These are phyloP conservation scores for Biscogniauxia mediterranea DNA, from an alignment of 2,329 filamentous ascomycete genomes.

Conservation along the genomic window DNA sequence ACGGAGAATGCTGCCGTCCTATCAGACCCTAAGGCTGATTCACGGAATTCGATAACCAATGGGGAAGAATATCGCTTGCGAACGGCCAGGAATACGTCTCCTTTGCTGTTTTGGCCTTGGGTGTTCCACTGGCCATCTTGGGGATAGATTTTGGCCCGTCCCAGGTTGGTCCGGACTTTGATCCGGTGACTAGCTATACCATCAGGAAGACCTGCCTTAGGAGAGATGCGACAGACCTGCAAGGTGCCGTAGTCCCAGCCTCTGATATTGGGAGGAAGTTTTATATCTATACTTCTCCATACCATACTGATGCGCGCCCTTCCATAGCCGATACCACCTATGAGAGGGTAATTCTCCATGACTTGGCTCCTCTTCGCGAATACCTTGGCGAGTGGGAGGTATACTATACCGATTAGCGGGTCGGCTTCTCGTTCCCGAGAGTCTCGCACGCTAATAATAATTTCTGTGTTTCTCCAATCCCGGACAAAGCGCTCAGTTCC, in stretches of 20 bases:
- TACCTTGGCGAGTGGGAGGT: conserved; percentile 61
- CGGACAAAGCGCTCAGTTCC: conserved; percentile 70
- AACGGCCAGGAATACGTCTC: conserved; percentile 53
- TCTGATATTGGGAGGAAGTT: conserved; percentile 55
- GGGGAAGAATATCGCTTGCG: conserved; percentile 59
- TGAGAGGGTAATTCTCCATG: conserved; percentile 63
- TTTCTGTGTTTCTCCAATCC: conserved; percentile 65
- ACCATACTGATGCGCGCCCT: conserved; percentile 68
- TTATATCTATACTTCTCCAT: conserved; percentile 66
- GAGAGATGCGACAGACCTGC: conserved; percentile 53
- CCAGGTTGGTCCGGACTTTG: conserved; percentile 59
- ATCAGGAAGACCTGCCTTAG: conserved; percentile 44
- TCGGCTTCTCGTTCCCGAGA: conserved; percentile 68
- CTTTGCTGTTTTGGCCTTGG: conserved; percentile 39
- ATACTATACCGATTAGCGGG: conserved; percentile 67
- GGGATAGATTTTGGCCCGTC: conserved; percentile 57
- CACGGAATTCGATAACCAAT: conserved; percentile 58
- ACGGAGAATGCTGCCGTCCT: conserved; percentile 61
- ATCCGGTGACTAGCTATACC: conserved; percentile 50
- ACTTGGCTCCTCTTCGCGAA: conserved; percentile 64
- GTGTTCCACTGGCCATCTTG: conserved; percentile 51
- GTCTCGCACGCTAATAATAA: conserved; percentile 68
- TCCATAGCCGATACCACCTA: conserved; percentile 72
- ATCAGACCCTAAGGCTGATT: conserved; percentile 51
- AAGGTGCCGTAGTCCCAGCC: conserved; percentile 74